A percentile compares a stretch with the other conserved stretches of the same genome.
Conservation (phyloP, 2,329 filamentous ascomycete species). For the Xylariales sp. region DNA sequence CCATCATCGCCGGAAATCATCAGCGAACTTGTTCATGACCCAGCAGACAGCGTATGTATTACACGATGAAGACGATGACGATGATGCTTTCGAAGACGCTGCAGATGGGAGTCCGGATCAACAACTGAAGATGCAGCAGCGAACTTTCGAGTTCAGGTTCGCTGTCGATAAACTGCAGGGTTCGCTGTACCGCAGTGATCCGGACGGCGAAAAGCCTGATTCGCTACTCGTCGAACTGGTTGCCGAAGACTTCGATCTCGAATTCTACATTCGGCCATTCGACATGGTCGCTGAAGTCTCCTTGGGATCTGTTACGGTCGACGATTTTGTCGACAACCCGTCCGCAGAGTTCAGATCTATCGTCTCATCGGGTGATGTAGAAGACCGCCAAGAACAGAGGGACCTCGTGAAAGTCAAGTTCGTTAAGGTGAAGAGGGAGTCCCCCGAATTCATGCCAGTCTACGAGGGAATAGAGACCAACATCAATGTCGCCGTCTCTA, state of each 20-base stretch:
- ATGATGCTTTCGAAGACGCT: constrained; percentile 64
- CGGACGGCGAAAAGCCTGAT: constrained; percentile 70
- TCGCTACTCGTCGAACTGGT: constrained; percentile 84
- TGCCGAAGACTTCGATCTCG: constrained; percentile 80
- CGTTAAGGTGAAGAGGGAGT: constrained; percentile 80
- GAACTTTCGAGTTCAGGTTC: constrained; percentile 94
- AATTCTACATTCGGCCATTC: constrained; percentile 82
- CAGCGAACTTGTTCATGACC: constrained; percentile 66
- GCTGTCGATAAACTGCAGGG: constrained; percentile 91
- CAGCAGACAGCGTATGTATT: constrained; percentile 74
- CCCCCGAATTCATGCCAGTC: constrained; percentile 85
- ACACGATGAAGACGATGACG: constrained; percentile 66
- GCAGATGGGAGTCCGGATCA: constrained; percentile 50
- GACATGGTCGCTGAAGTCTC: constrained; percentile 93
- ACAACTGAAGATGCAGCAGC: constrained; percentile 72
- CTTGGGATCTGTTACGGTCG: constrained; percentile 78
- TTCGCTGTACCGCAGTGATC: constrained; percentile 83
- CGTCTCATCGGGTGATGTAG: constrained; percentile 73
- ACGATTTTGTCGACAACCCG: constrained; percentile 90
- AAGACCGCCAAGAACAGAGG: constrained; percentile 70
- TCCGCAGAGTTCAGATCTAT: constrained; percentile 93
- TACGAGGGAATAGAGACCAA: constrained; percentile 95
- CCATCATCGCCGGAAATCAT: constrained; percentile 52
- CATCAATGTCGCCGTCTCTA: constrained; percentile 84
- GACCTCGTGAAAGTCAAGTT: constrained; percentile 89